A percentile compares a stretch with the other conserved stretches of the same genome.
phyloP scores from a whole-genome alignment of 2,329 filamentous ascomycete genomes.

The Talaromyces funiculosus region DNA sequence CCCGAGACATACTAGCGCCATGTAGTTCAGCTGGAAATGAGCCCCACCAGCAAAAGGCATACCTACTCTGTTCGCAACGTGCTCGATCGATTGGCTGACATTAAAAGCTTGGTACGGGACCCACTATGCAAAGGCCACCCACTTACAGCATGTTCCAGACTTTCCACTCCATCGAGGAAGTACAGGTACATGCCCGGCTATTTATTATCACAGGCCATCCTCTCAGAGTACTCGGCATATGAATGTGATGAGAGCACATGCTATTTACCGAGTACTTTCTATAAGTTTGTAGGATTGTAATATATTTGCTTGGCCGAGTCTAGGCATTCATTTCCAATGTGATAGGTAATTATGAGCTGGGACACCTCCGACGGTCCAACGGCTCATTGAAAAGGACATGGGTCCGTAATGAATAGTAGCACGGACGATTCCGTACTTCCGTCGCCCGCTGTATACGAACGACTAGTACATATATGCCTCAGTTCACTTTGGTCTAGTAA shows the following conservation, averaged over 20 bases:
- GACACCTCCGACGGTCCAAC: not conserved
- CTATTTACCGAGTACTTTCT: not conserved
- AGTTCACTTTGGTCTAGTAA: not conserved
- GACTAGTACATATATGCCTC: not conserved
- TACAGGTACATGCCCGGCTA: not conserved
- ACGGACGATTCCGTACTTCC: not conserved
- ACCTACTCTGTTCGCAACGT: slow-evolving; percentile 17
- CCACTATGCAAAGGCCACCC: not conserved
- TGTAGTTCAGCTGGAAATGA: not conserved
- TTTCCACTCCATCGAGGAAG: not conserved
- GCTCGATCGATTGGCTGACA: slow-evolving; percentile 20
- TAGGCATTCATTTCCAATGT: not conserved
- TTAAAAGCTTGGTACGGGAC: slow-evolving; percentile 14
- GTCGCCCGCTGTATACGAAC: not conserved
- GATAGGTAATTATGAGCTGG: no score
- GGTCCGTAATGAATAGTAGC: not conserved
- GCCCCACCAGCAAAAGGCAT: slow-evolving; percentile 1
- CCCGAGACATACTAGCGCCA: slow-evolving; percentile 10
- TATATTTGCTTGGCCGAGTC: not conserved
- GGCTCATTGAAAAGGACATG: not conserved
- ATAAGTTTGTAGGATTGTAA: not conserved
- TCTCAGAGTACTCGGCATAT: not conserved
- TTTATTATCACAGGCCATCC: not conserved
- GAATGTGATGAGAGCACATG: not conserved
- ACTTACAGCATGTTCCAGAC: not conserved